Evolutionary conservation across 2,329 filamentous ascomycete species (phyloP), one percentile per base, ranked within the genome.

Genomic region (Lecanicillium sp.): DNA sequence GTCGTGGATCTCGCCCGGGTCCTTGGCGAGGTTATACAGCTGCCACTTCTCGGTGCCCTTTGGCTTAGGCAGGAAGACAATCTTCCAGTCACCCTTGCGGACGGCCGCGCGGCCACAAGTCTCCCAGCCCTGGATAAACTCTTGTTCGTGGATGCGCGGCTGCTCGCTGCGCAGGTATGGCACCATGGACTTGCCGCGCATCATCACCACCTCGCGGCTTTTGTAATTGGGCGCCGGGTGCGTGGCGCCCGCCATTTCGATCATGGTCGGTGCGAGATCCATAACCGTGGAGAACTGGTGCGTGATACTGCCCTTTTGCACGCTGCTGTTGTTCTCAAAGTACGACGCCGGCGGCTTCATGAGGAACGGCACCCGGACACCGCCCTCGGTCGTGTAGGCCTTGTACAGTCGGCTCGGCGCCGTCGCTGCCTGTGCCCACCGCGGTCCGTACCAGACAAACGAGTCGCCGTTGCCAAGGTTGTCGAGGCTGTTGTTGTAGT

Each of bases 401-500:
- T 59, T 63, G 51, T 57, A 64, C 10, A 59, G 35, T 11, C 59
- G 46, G 14, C 51, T 56, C 3, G 61, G 61, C 0, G 60, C 61
- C 2, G 59, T 65, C 4, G 61, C 54, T 1, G 61, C 60, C 28
- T 57, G 53, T 2, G 72, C 72, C 71, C 73, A 77, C 12, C 66
- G 65, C 3, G 69, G 69, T 2, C 75, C 74, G 45, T 79, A 79
- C 74, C 74, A 79, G 42, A 77, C 69, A 50, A 75, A 79, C 3
- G 67, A 72, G 50, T 77, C 61, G 61, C 13, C 70, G 65, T 48
- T 71, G 5, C 73, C 74, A 13, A 77, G 60, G 43, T 78, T 78
- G 10, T 75, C 72, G 4, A 75, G 36, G 19, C 42, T 46, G 41
- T 34, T 69, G 36, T 72, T 67, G 10, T 76, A 77, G 20, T 79